Percentiles rank a stretch among this genome's conserved stretches.
Conservation (phyloP, 2,329 filamentous ascomycete genomes). For the Fusarium sp. region DNA sequence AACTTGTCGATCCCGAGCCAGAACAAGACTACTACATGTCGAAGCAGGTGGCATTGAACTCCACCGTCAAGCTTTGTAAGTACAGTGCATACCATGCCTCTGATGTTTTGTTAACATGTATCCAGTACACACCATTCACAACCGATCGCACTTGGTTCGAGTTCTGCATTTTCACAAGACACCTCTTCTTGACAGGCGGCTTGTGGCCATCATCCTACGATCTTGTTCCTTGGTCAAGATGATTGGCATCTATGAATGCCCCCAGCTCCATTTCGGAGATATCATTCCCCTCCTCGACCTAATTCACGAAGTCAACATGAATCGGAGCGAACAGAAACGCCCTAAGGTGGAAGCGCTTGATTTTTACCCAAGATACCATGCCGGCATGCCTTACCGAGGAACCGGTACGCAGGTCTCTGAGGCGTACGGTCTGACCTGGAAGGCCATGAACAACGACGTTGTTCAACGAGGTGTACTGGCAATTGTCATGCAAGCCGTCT, state of each 20-base stretch:
- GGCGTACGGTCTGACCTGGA: slow-evolving; percentile 54
- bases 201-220: slow-evolving; percentile 56
- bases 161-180: slow-evolving; percentile 53
- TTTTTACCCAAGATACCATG: slow-evolving; percentile 55
- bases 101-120: slow-evolving; percentile 20
- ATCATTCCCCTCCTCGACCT: slow-evolving; percentile 54
- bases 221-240: slow-evolving; percentile 52
- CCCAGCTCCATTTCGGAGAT: slow-evolving; percentile 57
- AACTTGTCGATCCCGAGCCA: slow-evolving; percentile 1
- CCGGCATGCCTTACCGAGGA: slow-evolving; percentile 44
- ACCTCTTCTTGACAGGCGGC: slow-evolving; percentile 53
- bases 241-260: slow-evolving; percentile 58
- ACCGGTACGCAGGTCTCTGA: neutral
- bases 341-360: slow-evolving; percentile 51
- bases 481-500: slow-evolving; percentile 54
- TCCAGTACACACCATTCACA: slow-evolving; percentile 48
- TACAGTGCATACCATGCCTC: neutral
- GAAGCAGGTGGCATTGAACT: slow-evolving; percentile 25
- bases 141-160: slow-evolving; percentile 31
- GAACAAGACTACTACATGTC: slow-evolving; percentile 22
- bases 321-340: slow-evolving; percentile 23
- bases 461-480: slow-evolving; percentile 54
- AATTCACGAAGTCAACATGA: slow-evolving; percentile 55
- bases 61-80: slow-evolving; percentile 44
- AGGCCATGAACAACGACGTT: slow-evolving; percentile 40